A percentile compares a stretch with the other conserved stretches of the same genome.
These are phyloP conservation scores for Secale cereale DNA, from an alignment of 176 grass and related monocot species.

Conservation along the genomic window DNA sequence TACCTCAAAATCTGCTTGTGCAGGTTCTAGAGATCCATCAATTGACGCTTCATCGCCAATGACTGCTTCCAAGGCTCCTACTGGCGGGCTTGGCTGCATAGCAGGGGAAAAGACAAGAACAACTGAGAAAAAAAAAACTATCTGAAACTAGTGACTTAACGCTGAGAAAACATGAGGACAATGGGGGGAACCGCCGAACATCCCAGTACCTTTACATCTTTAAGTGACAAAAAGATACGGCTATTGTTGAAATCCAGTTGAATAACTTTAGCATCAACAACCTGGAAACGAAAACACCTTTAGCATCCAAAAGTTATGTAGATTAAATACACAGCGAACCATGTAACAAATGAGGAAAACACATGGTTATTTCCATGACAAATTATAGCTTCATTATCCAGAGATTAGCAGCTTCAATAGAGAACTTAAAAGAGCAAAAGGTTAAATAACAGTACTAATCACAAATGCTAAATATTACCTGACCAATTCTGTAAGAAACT, in stretches of 20 bases:
- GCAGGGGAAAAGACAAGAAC: not conserved
- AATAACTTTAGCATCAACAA: slow-evolving; percentile 61
- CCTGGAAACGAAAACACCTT: slow-evolving; percentile 42
- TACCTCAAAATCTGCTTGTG: slow-evolving; percentile 78
- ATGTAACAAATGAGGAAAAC: not conserved
- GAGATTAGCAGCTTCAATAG: not conserved
- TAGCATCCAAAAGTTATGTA: slow-evolving; percentile 22
- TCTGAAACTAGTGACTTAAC: not conserved
- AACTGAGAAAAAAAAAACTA: not conserved
- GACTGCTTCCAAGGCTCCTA: slow-evolving; percentile 64
- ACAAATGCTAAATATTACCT: slow-evolving; percentile 38
- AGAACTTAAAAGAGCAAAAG: not conserved
- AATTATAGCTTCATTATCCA: not conserved
- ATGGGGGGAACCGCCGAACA: not conserved
- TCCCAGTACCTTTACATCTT: slow-evolving; percentile 63
- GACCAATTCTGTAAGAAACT: slow-evolving; percentile 81
- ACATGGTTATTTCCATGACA: not conserved
- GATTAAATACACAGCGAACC: not conserved
- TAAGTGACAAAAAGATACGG: slow-evolving; percentile 85
- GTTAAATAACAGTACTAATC: not conserved
- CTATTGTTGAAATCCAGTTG: slow-evolving; percentile 70
- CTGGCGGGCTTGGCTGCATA: slow-evolving; percentile 54
- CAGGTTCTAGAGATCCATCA: slow-evolving; percentile 63
- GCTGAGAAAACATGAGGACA: not conserved
- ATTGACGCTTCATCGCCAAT: slow-evolving; percentile 60